phyloP scores from a whole-genome alignment of 345 rosid genomes.

The Luvunga scandens region DNA sequence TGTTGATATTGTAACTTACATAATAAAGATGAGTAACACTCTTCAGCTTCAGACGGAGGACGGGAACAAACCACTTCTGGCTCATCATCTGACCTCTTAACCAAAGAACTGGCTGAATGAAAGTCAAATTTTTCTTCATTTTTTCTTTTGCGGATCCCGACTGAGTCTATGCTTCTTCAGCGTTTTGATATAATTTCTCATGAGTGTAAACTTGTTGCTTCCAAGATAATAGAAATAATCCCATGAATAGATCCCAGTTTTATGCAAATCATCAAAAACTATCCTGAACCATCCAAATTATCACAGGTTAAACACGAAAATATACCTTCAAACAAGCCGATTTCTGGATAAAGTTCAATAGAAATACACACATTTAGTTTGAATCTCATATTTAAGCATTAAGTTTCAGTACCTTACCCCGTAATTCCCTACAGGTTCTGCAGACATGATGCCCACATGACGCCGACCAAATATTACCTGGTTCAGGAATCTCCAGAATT shows the following conservation, averaged over 20 bases:
- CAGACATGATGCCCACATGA: constrained; percentile 94
- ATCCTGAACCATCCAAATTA: constrained; percentile 46
- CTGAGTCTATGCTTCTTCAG: constrained; percentile 80
- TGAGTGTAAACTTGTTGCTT: constrained; percentile 69
- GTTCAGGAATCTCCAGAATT: constrained; percentile 13
- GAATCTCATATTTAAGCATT: neutral
- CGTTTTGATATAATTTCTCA: constrained; percentile 73
- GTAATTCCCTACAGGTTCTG: constrained; percentile 90
- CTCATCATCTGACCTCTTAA: neutral
- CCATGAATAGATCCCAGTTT: constrained; percentile 94
- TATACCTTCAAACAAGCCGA: neutral
- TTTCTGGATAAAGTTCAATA: neutral
- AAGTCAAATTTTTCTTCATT: constrained; percentile 21
- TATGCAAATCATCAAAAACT: constrained; percentile 88
- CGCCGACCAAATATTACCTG: constrained; percentile 89
- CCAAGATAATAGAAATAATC: constrained; percentile 83
- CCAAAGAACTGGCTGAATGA: neutral
- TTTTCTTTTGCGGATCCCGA: constrained; percentile 71
- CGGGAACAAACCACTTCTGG: neutral
- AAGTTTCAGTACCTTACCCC: constrained; percentile 74
- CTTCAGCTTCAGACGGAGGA: neutral
- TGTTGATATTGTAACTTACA: neutral
- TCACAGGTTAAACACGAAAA: neutral
- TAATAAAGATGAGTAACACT: neutral
- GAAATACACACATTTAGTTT: neutral